Evolutionary conservation across 2,329 filamentous ascomycete species (phyloP).

Genomic region (Venturiaceae sp.): DNA sequence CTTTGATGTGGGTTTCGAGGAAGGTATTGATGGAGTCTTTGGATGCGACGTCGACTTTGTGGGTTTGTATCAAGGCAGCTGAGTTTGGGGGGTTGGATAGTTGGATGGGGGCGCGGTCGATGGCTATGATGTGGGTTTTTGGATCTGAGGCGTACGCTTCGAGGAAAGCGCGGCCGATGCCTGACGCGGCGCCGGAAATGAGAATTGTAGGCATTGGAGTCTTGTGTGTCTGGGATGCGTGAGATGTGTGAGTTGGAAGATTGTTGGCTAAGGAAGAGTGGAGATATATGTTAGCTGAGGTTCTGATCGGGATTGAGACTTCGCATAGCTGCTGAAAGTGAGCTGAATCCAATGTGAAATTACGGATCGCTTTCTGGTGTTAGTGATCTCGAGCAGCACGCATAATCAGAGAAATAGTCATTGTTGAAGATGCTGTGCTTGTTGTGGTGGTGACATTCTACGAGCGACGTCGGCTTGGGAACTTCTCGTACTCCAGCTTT

Average conservation of each 20-base stretch:
- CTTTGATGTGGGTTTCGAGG: slow-evolving; percentile 10
- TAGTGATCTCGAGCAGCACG: no score
- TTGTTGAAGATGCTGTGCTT: no score
- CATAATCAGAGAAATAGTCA: no score
- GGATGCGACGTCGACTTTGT: slow-evolving; percentile 17
- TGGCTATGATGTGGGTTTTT: slow-evolving; percentile 17
- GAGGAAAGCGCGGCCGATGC: slow-evolving; percentile 26
- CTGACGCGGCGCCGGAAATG: slow-evolving; percentile 27
- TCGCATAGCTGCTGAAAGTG: not conserved
- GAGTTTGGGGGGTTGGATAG: not conserved
- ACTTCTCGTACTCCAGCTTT: no score
- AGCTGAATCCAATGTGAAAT: no score
- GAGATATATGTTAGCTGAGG: not conserved
- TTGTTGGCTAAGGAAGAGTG: not conserved
- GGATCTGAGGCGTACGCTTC: slow-evolving; percentile 14
- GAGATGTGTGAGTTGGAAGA: not conserved
- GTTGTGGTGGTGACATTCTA: no score
- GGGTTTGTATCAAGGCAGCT: slow-evolving; percentile 4
- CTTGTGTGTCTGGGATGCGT: not conserved
- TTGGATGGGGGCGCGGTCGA: slow-evolving; percentile 17
- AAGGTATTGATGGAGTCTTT: slow-evolving; percentile 16
- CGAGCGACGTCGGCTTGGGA: no score
- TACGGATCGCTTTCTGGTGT: no score
- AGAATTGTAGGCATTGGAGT: slow-evolving; percentile 18
- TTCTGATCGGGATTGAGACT: no score